phyloP scores from a whole-genome alignment of 371 early-diverging fungal genomes.

The Coemansia sp. region DNA sequence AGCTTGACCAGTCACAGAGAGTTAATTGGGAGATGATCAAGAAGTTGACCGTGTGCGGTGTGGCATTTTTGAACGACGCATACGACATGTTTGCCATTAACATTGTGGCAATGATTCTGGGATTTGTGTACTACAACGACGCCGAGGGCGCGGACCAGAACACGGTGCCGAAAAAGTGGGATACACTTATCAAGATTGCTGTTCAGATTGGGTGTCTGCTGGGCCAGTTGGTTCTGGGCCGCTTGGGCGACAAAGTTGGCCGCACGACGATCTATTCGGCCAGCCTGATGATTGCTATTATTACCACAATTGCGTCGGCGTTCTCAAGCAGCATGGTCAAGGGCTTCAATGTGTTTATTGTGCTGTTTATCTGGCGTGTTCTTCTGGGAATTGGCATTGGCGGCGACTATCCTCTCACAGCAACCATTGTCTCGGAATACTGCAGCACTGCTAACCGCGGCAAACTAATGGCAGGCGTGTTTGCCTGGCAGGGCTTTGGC shows the following conservation, averaged over 20 bases:
- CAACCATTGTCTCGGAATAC: conserved; percentile 87
- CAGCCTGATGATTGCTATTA: conserved; percentile 77
- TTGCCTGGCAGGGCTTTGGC: conserved; percentile 91
- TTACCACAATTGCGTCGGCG: conserved; percentile 78
- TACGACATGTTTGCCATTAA: conserved; percentile 88
- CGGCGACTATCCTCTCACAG: conserved; percentile 83
- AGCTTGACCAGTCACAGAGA: conserved; percentile 55
- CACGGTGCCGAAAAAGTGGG: conserved; percentile 64
- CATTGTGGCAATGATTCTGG: conserved; percentile 77
- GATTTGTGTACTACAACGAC: conserved; percentile 66
- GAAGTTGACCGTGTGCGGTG: conserved; percentile 83
- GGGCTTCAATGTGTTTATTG: conserved; percentile 69
- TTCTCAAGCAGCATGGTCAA: conserved; percentile 67
- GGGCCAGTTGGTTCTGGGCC: conserved; percentile 85
- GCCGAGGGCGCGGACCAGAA: conserved; percentile 38
- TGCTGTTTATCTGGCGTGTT: conserved; percentile 80
- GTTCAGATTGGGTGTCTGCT: conserved; percentile 80
- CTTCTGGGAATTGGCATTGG: conserved; percentile 84
- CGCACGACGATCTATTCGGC: conserved; percentile 82
- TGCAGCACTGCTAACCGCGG: conserved; percentile 73
- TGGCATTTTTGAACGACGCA: conserved; percentile 86
- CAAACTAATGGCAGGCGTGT: conserved; percentile 79
- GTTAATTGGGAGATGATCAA: conserved; percentile 78
- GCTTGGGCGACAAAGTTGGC: conserved; percentile 79
- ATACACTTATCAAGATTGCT: conserved; percentile 78